Evolutionary conservation across 1,284 basidiomycete species (phyloP), one percentile per base, ranked within the genome.

Genomic region (Wolfiporia cocos): DNA sequence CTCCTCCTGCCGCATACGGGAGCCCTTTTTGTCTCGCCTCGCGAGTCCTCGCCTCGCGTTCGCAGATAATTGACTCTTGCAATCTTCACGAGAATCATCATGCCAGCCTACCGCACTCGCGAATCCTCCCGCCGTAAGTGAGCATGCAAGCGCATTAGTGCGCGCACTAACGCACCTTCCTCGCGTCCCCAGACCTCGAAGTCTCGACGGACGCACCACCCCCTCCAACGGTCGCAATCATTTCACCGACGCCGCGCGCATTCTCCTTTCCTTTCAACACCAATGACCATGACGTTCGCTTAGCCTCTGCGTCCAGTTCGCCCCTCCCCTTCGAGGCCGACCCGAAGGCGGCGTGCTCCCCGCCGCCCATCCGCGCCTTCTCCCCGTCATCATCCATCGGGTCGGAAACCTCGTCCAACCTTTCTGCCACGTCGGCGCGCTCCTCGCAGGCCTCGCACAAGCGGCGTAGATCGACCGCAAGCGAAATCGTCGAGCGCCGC

Each of bases 191-290:
- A 83, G 78, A 74, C 71, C 81, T 85, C 70, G 76, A 84, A 70
- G 81, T 86, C 71, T 73, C 75, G 57, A 78, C 78, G 61, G 76
- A 80, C 62, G 69, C 71, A 49, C 71, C 70, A 31, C 71, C 68
- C 48, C 65, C 68, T 47, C 83, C 81, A n/a, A 66, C 73, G 30
- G 62, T 84, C 48, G 64, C 76, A 51, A 80, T 86, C 63, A 64
- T 83, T 62, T 81, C 82, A 20, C 83, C 83, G 39, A 86, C 83
- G 61, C 83, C 84, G 61, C 81, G 84, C 68, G 76, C 84, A 60
- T 76, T 78, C 64, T 71, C 76, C 42, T 86, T 86, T 69, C 77
- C 81, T 65, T 61, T 68, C 49, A 70, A 73, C 59, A 31, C 15
- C 34, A 17, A 28, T 14, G 26, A 6, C 15, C 26, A 31, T 66